Conservation (phyloP, 257 asterid species). For the Solanum appendiculatum region DNA sequence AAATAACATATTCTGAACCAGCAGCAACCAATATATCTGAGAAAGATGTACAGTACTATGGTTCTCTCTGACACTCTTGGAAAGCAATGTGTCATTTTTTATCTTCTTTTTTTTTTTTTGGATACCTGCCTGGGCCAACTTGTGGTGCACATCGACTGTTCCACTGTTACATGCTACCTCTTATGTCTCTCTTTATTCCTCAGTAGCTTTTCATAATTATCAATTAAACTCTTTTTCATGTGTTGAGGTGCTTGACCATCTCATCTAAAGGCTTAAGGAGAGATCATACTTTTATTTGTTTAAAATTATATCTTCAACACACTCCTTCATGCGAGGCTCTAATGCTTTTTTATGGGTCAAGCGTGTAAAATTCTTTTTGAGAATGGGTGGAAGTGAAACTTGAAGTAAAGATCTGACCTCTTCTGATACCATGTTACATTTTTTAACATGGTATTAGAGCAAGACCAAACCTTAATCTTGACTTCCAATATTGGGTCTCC, state of each 20-base stretch:
- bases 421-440: not conserved
- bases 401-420: not conserved
- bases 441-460: not conserved
- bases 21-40: not conserved
- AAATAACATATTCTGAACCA: not conserved
- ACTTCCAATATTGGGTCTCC: not conserved
- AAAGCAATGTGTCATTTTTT: not conserved
- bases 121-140: not conserved
- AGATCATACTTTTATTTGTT: not conserved
- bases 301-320: not conserved
- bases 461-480: not conserved
- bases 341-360: not conserved
- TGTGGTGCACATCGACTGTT: not conserved
- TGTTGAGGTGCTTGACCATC: not conserved
- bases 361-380: not conserved
- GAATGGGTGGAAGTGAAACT: not conserved
- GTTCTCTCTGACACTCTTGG: not conserved
- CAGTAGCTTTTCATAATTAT: not conserved
- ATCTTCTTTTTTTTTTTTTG: not conserved
- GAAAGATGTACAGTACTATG: not conserved
- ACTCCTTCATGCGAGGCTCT: not conserved
- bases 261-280: not conserved
- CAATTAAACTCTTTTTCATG: not conserved
- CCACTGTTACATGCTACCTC: not conserved
- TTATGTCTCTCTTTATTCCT: not conserved